A percentile compares a stretch with the other conserved stretches of the same genome.
Evolutionary conservation across 1,139 yeast species (phyloP).

Genomic region (Nakaseomyces delphensis): DNA sequence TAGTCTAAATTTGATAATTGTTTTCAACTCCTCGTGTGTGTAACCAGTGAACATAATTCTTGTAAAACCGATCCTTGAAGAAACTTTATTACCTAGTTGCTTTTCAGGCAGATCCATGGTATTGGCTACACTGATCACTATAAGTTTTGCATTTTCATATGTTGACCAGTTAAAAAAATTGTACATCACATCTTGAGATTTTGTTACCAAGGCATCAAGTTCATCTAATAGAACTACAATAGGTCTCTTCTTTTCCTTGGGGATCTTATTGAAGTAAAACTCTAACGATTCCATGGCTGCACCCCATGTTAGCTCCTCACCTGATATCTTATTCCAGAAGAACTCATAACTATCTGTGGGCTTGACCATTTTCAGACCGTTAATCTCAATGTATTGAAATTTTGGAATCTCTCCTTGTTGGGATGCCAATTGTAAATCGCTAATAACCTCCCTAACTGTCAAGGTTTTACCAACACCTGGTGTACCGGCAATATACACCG

Average conservation of each 20-base stretch:
- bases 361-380: slow-evolving; percentile 78
- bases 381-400: slow-evolving; percentile 76
- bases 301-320: slow-evolving; percentile 51
- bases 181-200: slow-evolving; percentile 81
- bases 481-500: slow-evolving; percentile 88
- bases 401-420: slow-evolving; percentile 42
- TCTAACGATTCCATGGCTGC: slow-evolving; percentile 56
- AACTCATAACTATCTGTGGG: slow-evolving; percentile 81
- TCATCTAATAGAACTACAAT: slow-evolving; percentile 82
- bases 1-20: slow-evolving; percentile 64
- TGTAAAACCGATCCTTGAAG: slow-evolving; percentile 82
- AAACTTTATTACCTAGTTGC: slow-evolving; percentile 73
- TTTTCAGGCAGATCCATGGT: slow-evolving; percentile 97
- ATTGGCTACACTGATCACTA: slow-evolving; percentile 90
- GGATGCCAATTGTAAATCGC: slow-evolving; percentile 46
- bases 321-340: slow-evolving; percentile 69
- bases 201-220: slow-evolving; percentile 81
- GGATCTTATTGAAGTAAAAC: slow-evolving; percentile 38
- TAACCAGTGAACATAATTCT: slow-evolving; percentile 87
- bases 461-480: slow-evolving; percentile 99
- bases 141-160: slow-evolving; percentile 62
- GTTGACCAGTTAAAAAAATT: slow-evolving; percentile 98
- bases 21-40: slow-evolving; percentile 66
- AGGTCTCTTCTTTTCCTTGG: slow-evolving; percentile 34
- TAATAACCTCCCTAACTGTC: slow-evolving; percentile 77